Conservation (phyloP, 75 land plant species). For the Cryptomeria japonica region DNA sequence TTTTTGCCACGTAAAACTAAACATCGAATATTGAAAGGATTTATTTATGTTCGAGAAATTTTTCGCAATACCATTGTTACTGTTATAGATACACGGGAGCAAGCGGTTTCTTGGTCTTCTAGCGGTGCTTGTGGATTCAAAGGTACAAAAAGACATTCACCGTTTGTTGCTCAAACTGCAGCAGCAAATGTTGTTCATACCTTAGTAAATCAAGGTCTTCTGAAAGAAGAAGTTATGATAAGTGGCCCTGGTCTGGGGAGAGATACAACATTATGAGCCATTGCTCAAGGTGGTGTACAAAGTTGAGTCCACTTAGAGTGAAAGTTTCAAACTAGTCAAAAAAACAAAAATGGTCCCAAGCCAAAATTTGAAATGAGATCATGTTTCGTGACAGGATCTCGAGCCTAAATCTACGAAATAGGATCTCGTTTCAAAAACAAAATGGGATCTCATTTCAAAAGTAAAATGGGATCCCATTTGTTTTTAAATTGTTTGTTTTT, state of each 20-base stretch:
- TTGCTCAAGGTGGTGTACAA: constrained; percentile 7
- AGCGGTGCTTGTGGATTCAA: constrained; percentile 1
- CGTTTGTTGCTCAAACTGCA: constrained; percentile 4
- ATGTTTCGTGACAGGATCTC: no score
- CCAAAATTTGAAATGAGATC: no score
- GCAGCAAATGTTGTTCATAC: not conserved
- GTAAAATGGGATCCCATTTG: no score
- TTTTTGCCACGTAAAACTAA: not conserved
- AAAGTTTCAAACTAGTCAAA: no score
- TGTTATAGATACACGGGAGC: not conserved
- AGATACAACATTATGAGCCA: not conserved
- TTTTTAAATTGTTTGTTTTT: no score
- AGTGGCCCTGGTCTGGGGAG: not conserved
- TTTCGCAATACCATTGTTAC: constrained; percentile 14
- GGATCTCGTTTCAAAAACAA: no score
- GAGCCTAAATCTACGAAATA: no score
- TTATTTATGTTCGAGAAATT: not conserved
- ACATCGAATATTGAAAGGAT: constrained; percentile 4
- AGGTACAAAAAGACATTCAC: not conserved
- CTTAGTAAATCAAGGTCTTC: not conserved
- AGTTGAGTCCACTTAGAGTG: no score
- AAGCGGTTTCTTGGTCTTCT: not conserved
- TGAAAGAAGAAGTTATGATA: not conserved
- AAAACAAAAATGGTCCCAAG: no score
- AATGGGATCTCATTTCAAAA: no score